Evolutionary conservation across 148 eudicot species (phyloP).

Genomic region (Camellia lanceoleosa): DNA sequence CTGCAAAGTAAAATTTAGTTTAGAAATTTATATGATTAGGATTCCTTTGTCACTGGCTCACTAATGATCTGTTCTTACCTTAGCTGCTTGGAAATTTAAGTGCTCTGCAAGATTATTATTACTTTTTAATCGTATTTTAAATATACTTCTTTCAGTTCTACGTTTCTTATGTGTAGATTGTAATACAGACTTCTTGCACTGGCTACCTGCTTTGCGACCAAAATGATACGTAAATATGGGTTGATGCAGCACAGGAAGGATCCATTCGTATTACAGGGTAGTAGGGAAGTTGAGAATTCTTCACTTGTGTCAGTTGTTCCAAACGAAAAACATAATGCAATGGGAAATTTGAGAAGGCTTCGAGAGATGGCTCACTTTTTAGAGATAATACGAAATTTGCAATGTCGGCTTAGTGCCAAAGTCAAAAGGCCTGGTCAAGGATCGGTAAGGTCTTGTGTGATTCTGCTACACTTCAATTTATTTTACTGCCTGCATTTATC

Average conservation of each 20-base stretch:
- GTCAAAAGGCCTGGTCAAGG: constrained; percentile 59
- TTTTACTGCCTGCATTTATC: background rate
- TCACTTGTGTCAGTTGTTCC: constrained; percentile 32
- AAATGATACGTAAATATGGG: constrained; percentile 76
- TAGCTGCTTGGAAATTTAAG: background rate
- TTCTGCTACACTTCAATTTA: constrained; percentile 10
- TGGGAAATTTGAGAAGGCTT: constrained; percentile 44
- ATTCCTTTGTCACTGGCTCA: background rate
- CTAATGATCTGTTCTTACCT: background rate
- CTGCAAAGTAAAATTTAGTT: background rate
- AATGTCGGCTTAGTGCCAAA: constrained; percentile 58
- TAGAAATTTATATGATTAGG: background rate
- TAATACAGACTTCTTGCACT: constrained; percentile 75
- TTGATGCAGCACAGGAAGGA: constrained; percentile 43
- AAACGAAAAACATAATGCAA: constrained; percentile 29
- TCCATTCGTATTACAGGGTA: constrained; percentile 24
- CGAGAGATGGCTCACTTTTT: constrained; percentile 70
- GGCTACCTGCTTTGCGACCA: constrained; percentile 66
- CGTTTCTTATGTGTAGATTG: constrained; percentile 17
- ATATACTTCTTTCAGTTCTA: constrained; percentile 1
- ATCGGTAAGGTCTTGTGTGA: constrained; percentile 40
- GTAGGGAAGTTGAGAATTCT: constrained; percentile 23
- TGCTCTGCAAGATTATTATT: background rate
- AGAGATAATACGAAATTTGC: constrained; percentile 75
- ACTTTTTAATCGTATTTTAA: background rate